Evolutionary conservation across 2,329 filamentous ascomycete species (phyloP).

Genomic region (Fusarium solani-melongenae): DNA sequence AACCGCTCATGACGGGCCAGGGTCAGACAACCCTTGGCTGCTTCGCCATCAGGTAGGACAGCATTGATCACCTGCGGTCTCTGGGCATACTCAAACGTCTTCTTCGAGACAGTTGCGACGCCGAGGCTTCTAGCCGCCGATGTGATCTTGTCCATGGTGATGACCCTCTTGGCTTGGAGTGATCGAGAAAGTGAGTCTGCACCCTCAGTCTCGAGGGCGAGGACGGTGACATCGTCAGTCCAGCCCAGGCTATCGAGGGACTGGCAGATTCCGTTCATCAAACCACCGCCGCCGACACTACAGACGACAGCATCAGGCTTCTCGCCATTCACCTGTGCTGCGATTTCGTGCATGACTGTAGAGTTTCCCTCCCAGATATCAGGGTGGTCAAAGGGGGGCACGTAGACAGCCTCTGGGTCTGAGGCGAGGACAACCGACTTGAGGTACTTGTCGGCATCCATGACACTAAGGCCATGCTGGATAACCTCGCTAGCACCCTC

Average conservation of each 20-base stretch:
- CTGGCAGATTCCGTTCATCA: constrained; percentile 79
- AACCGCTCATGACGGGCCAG: constrained; percentile 45
- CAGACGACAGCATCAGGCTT: constrained; percentile 76
- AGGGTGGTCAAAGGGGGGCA: constrained; percentile 74
- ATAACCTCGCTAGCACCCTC: constrained; percentile 73
- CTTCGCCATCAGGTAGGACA: constrained; percentile 43
- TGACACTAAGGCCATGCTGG: constrained; percentile 73
- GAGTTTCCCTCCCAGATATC: constrained; percentile 74
- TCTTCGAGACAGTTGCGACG: constrained; percentile 70
- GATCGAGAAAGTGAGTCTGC: constrained; percentile 73
- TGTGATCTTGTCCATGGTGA: constrained; percentile 76
- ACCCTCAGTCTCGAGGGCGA: constrained; percentile 79
- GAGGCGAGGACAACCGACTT: constrained; percentile 60
- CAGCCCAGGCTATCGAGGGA: constrained; percentile 59
- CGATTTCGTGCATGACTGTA: constrained; percentile 63
- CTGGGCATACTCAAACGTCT: constrained; percentile 48
- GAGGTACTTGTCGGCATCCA: constrained; percentile 75
- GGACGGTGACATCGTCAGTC: constrained; percentile 55
- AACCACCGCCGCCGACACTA: constrained; percentile 81
- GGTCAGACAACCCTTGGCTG: constrained; percentile 41
- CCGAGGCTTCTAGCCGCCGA: constrained; percentile 78
- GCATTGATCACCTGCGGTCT: constrained; percentile 41
- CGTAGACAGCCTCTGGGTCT: constrained; percentile 62
- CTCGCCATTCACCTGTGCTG: constrained; percentile 66
- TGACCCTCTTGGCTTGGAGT: constrained; percentile 62